Evolutionary conservation across 2,329 filamentous ascomycete species (phyloP).

Genomic region (Alternaria sp.): DNA sequence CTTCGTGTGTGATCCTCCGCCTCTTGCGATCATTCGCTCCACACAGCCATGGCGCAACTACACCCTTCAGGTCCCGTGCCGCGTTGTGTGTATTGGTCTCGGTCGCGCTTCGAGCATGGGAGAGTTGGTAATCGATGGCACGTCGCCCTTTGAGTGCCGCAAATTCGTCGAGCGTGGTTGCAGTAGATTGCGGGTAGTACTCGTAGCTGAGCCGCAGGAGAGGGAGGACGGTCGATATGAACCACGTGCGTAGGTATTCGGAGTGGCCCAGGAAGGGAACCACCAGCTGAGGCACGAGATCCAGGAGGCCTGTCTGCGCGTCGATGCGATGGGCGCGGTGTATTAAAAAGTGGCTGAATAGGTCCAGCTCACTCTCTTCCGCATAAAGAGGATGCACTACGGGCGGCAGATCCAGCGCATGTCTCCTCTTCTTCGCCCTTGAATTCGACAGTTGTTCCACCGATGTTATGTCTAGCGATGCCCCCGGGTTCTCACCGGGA

Average conservation of each 20-base stretch:
- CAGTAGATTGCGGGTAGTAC: conserved; percentile 65
- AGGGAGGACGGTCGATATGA: conserved; percentile 71
- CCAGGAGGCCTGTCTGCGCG: conserved; percentile 72
- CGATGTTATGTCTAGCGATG: conserved; percentile 59
- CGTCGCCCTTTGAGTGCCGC: conserved; percentile 64
- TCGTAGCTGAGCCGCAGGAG: conserved; percentile 72
- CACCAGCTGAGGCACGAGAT: conserved; percentile 70
- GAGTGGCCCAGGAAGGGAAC: conserved; percentile 70
- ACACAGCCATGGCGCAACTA: conserved; percentile 78
- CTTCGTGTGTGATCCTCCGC: conserved; percentile 50
- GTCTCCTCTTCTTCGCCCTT: conserved; percentile 67
- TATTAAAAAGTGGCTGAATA: conserved; percentile 69
- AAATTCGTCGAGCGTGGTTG: conserved; percentile 68
- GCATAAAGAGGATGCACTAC: conserved; percentile 60
- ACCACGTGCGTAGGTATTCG: conserved; percentile 69
- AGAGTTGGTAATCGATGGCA: conserved; percentile 67
- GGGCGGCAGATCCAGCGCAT: conserved; percentile 68
- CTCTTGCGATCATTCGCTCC: conserved; percentile 66
- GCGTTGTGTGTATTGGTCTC: conserved; percentile 45
- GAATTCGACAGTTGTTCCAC: conserved; percentile 67
- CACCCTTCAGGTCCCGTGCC: conserved; percentile 69
- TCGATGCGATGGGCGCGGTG: conserved; percentile 73
- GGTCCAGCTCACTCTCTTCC: conserved; percentile 59
- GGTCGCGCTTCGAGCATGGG: conserved; percentile 25
- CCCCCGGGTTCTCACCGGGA: conserved; percentile 43